Evolutionary conservation across 345 rosid genomes (phyloP).

Genomic region (Nasturtium officinale): DNA sequence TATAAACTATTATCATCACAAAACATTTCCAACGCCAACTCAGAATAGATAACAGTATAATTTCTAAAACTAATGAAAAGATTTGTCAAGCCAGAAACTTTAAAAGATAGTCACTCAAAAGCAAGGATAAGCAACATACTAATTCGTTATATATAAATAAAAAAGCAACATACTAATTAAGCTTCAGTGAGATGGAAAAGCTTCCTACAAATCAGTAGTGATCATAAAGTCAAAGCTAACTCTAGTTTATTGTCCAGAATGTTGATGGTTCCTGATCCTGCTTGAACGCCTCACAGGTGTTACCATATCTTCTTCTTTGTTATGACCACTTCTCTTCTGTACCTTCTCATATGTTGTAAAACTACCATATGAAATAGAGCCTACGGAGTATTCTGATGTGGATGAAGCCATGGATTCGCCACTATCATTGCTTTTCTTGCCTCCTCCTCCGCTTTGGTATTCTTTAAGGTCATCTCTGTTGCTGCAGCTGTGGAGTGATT

Average conservation of each 20-base stretch:
- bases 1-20: too few relatives aligned
- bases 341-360: constrained; percentile 83
- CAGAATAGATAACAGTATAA: too few relatives aligned
- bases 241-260: constrained; percentile 45
- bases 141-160: too few relatives aligned
- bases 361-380: constrained; percentile 70
- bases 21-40: too few relatives aligned
- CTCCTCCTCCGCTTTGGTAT: constrained; percentile 50
- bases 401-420: constrained; percentile 72
- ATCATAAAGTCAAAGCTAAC: constrained; percentile 11
- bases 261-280: constrained; percentile 63
- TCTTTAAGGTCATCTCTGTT: constrained; percentile 32
- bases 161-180: not conserved
- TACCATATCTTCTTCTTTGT: constrained; percentile 48
- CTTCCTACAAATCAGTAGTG: constrained; percentile 32
- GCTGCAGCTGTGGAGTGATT: constrained; percentile 41
- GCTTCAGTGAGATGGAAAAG: constrained; percentile 43
- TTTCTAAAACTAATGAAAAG: too few relatives aligned
- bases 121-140: too few relatives aligned
- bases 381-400: constrained; percentile 65
- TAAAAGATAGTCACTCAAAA: constrained; percentile 17
- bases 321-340: constrained; percentile 60
- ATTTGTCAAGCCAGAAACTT: constrained; percentile 25
- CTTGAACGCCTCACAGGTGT: constrained; percentile 93
- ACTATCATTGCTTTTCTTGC: constrained; percentile 45